A percentile compares a stretch with the other conserved stretches of the same genome.
phyloP scores from a whole-genome alignment of 2,329 filamentous ascomycete genomes.

The Sclerotinia borealis region DNA sequence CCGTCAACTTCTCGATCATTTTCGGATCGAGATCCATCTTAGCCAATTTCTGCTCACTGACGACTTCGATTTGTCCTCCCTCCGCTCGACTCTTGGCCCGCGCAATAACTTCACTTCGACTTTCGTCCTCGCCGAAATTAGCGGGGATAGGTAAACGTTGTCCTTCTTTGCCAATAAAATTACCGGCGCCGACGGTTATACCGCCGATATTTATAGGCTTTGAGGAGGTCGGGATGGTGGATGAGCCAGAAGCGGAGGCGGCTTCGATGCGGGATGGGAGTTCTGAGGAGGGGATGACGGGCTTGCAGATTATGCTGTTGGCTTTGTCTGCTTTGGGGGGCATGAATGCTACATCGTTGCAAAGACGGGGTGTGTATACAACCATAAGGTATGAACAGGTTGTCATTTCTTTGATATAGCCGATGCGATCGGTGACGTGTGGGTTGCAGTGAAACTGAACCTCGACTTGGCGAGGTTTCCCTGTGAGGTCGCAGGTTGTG shows the following conservation, averaged over 20 bases:
- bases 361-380: conserved; percentile 67
- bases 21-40: conserved; percentile 52
- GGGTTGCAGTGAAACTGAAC: conserved; percentile 58
- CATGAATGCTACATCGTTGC: conserved; percentile 67
- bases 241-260: neutral
- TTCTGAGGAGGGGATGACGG: conserved; percentile 46
- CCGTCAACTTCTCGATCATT: conserved; percentile 62
- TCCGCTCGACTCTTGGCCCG: conserved; percentile 27
- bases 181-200: conserved; percentile 27
- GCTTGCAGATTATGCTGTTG: conserved; percentile 55
- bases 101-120: conserved; percentile 33
- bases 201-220: conserved; percentile 30
- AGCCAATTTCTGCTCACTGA: conserved; percentile 62
- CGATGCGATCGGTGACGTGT: conserved; percentile 57
- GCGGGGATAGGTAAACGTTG: conserved; percentile 28
- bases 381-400: conserved; percentile 71
- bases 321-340: conserved; percentile 60
- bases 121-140: conserved; percentile 50
- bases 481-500: conserved; percentile 64
- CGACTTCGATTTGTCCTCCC: conserved; percentile 28
- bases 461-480: conserved; percentile 61
- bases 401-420: conserved; percentile 66
- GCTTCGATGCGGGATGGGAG: conserved; percentile 20
- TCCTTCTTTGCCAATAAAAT: conserved; percentile 29
- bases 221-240: neutral